phyloP scores from a whole-genome alignment of 2,329 filamentous ascomycete genomes.

The Fusarium penzigii region DNA sequence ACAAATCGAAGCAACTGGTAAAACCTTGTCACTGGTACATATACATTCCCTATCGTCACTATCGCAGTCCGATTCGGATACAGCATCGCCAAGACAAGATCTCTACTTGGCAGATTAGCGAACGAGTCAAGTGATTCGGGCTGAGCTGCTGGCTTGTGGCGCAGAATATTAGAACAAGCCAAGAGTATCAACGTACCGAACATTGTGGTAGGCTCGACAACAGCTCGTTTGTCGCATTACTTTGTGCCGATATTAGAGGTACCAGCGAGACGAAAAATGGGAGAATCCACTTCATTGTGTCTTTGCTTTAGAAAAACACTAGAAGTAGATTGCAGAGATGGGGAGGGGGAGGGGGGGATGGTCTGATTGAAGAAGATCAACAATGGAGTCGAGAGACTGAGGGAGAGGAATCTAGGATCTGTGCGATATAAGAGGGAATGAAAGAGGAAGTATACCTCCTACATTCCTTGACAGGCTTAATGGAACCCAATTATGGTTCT shows the following conservation, averaged over 20 bases:
- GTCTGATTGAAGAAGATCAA: too few relatives aligned
- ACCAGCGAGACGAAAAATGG: constrained; percentile 20
- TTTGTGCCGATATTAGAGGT: constrained; percentile 13
- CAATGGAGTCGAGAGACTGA: too few relatives aligned
- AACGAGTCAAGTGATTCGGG: background rate
- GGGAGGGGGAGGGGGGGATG: too few relatives aligned
- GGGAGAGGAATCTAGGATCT: too few relatives aligned
- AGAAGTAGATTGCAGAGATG: too few relatives aligned
- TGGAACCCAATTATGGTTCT: too few relatives aligned
- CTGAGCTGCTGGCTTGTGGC: background rate
- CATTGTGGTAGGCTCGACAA: constrained; percentile 19
- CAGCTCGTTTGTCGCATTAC: constrained; percentile 14
- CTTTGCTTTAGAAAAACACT: background rate
- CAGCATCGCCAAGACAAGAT: constrained; percentile 16
- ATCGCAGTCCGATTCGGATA: constrained; percentile 17
- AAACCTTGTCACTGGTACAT: constrained; percentile 16
- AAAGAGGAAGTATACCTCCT: too few relatives aligned
- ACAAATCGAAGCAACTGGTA: constrained; percentile 20
- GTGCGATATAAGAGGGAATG: too few relatives aligned
- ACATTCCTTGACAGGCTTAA: too few relatives aligned
- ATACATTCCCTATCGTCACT: constrained; percentile 25
- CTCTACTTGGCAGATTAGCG: constrained; percentile 15
- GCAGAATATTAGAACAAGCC: background rate
- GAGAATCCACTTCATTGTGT: constrained; percentile 27
- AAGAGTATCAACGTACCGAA: constrained; percentile 13